These are phyloP conservation scores for Parathielavia hyrcaniae DNA, from an alignment of 495 filamentous ascomycete species.

Conservation along the genomic window DNA sequence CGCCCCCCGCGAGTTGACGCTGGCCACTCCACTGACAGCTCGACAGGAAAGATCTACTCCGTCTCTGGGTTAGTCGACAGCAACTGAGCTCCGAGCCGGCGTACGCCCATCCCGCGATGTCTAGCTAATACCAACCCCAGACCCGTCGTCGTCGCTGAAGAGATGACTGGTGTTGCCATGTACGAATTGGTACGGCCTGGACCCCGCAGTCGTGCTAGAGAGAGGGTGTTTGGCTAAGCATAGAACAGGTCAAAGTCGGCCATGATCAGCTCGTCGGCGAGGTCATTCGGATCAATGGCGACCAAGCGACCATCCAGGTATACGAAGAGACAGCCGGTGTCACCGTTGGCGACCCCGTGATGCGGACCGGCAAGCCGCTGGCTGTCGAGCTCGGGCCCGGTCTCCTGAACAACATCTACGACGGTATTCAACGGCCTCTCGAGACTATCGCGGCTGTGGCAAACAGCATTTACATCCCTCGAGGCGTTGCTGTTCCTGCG, in stretches of 20 bases:
- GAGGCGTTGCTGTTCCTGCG: slow-evolving; percentile 83
- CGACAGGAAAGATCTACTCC: slow-evolving; percentile 67
- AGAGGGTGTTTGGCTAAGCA: slow-evolving; percentile 16
- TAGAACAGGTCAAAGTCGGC: slow-evolving; percentile 69
- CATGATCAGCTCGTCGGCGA: slow-evolving; percentile 87
- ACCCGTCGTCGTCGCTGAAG: slow-evolving; percentile 92
- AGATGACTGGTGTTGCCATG: slow-evolving; percentile 99
- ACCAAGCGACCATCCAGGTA: slow-evolving; percentile 95
- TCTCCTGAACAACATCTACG: slow-evolving; percentile 98
- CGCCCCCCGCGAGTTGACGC: background rate
- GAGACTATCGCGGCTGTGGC: slow-evolving; percentile 70
- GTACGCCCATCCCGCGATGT: slow-evolving; percentile 2
- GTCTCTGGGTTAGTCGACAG: slow-evolving; percentile 68
- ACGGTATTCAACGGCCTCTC: slow-evolving; percentile 95
- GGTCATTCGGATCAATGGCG: slow-evolving; percentile 93
- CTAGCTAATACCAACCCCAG: slow-evolving; percentile 43
- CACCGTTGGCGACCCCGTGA: slow-evolving; percentile 90
- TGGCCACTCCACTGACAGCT: slow-evolving; percentile 25
- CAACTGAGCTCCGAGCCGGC: slow-evolving; percentile 10
- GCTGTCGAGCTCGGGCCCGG: slow-evolving; percentile 96
- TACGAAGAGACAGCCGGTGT: slow-evolving; percentile 99
- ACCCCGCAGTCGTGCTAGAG: slow-evolving; percentile 35
- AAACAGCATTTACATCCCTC: slow-evolving; percentile 91
- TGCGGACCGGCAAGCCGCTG: slow-evolving; percentile 84
- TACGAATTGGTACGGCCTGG: slow-evolving; percentile 70